Conservation (phyloP, 202 grass and related monocot genomes). For the Eragrostis tef region DNA sequence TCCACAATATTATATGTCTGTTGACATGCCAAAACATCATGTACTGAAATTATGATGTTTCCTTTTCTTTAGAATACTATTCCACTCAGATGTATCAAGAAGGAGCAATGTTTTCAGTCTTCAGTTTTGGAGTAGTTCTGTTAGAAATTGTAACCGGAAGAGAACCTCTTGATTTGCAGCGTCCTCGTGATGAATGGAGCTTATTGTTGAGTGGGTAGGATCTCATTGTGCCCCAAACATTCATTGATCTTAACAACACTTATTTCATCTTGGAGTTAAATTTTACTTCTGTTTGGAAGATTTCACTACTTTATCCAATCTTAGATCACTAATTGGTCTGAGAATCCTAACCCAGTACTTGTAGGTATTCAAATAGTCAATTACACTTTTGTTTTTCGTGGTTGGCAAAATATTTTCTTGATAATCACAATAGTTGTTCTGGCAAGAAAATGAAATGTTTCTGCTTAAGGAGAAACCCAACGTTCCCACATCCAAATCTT, state of each 20-base stretch:
- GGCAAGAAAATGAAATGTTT: background rate
- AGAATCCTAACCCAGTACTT: background rate
- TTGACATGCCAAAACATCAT: background rate
- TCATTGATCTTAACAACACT: conserved; percentile 7
- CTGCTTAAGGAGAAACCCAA: background rate
- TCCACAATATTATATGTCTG: background rate
- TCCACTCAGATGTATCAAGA: conserved; percentile 64
- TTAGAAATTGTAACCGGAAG: conserved; percentile 79
- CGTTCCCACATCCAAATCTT: background rate
- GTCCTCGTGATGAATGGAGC: conserved; percentile 64
- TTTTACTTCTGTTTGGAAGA: conserved; percentile 1
- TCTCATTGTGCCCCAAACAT: background rate
- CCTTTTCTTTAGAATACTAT: conserved; percentile 55
- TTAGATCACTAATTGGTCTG: background rate
- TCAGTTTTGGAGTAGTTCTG: conserved; percentile 76
- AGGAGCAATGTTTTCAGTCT: conserved; percentile 72
- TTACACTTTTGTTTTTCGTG: background rate
- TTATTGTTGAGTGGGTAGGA: conserved; percentile 73
- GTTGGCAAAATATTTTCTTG: background rate
- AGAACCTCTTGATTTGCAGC: conserved; percentile 70
- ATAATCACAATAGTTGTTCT: background rate
- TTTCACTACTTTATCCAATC: background rate
- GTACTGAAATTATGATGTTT: background rate
- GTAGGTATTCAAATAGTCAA: background rate
- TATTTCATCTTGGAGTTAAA: background rate